phyloP scores from a whole-genome alignment of 108 stramenopile species.

The Stephanodiscus triporus region DNA sequence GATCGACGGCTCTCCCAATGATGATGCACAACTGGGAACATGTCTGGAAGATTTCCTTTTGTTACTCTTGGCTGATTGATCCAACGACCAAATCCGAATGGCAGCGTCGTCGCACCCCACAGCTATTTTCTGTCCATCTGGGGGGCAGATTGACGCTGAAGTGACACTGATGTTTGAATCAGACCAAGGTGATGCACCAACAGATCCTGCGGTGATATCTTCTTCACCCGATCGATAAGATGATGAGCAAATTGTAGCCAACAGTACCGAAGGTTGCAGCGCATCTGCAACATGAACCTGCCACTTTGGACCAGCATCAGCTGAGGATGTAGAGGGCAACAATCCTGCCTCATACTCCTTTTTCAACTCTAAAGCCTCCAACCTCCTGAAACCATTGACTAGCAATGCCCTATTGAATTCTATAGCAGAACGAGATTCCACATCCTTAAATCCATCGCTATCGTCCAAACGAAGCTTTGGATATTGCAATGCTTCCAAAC shows the following conservation, averaged over 20 bases:
- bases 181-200: constrained; percentile 56
- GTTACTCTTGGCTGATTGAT: constrained; percentile 34
- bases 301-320: constrained; percentile 12
- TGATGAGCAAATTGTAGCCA: constrained; percentile 64
- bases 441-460: constrained; percentile 53
- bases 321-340: constrained; percentile 7
- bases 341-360: constrained; percentile 69
- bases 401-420: constrained; percentile 86
- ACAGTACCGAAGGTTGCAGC: constrained; percentile 67
- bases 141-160: constrained; percentile 80
- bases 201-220: constrained; percentile 35
- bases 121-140: constrained; percentile 79
- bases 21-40: constrained; percentile 20
- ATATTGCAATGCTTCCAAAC: constrained; percentile 65
- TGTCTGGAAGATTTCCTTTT: constrained; percentile 14
- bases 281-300: constrained; percentile 56
- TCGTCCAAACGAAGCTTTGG: constrained; percentile 75
- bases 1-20: constrained; percentile 50
- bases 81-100: constrained; percentile 64
- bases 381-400: constrained; percentile 83
- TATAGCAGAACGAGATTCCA: constrained; percentile 46
- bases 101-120: constrained; percentile 89
- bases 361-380: constrained; percentile 88
- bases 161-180: constrained; percentile 82
- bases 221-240: constrained; percentile 25